Percentiles rank a stretch among this genome's conserved stretches.
Evolutionary conservation across 441 rosid species (phyloP).

Genomic region (Adansonia rubrostipa): DNA sequence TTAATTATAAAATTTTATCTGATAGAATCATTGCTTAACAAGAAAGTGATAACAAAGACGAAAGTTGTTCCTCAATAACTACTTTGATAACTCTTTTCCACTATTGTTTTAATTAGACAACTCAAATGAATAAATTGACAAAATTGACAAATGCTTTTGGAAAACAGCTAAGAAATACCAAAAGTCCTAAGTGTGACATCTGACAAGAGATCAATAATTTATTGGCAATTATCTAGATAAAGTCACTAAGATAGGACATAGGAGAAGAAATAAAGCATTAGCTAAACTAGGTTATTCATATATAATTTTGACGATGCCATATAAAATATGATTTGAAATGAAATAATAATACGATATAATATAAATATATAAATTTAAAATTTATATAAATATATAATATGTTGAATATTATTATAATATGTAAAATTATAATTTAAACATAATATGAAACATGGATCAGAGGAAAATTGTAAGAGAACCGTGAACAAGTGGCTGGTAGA

Average conservation of each 20-base stretch:
- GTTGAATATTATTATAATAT: too few relatives aligned
- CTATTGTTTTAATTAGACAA: background rate
- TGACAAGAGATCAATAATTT: conserved; percentile 9
- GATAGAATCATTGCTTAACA: background rate
- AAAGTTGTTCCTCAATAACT: background rate
- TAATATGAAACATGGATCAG: too few relatives aligned
- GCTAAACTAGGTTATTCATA: background rate
- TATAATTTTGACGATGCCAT: too few relatives aligned
- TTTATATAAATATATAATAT: too few relatives aligned
- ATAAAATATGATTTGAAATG: background rate
- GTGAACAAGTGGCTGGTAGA: background rate
- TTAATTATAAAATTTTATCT: too few relatives aligned
- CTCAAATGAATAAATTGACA: background rate
- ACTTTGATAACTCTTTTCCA: background rate
- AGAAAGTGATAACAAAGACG: too few relatives aligned
- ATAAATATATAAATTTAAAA: too few relatives aligned
- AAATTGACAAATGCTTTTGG: conserved; percentile 5
- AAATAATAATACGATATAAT: too few relatives aligned
- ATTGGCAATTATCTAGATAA: background rate
- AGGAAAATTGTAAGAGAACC: background rate
- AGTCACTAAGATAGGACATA: background rate
- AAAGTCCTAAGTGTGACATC: conserved; percentile 4
- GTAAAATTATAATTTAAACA: too few relatives aligned
- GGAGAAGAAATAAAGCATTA: background rate
- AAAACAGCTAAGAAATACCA: background rate